A percentile compares a stretch with the other conserved stretches of the same genome.
phyloP scores from a whole-genome alignment of 2,329 filamentous ascomycete genomes.

The Fusarium ambrosium region DNA sequence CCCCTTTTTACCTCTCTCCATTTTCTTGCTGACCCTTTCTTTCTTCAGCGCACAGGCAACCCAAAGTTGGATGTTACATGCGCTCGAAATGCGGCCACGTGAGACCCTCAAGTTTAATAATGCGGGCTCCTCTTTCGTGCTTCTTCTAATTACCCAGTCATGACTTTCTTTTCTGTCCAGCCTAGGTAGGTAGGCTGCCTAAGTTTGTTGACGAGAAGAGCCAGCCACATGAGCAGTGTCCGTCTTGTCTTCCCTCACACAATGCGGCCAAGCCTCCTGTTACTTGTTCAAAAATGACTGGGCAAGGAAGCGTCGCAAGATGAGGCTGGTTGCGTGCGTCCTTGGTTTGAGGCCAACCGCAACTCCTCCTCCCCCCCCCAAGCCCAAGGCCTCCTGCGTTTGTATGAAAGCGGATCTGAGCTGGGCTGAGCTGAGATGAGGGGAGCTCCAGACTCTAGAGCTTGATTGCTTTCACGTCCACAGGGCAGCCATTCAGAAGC shows the following conservation, averaged over 20 bases:
- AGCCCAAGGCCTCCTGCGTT: not conserved
- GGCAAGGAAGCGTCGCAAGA: not conserved
- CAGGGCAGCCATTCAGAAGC: slow-evolving; percentile 8
- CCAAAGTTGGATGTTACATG: slow-evolving; percentile 28
- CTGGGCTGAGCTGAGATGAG: not conserved
- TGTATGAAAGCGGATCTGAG: slow-evolving; percentile 3
- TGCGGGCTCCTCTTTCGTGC: not conserved
- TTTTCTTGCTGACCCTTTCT: not conserved
- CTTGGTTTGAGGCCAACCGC: not conserved
- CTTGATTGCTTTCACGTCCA: not conserved
- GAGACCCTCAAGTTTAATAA: slow-evolving; percentile 29
- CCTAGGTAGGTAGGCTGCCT: not conserved
- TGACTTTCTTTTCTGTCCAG: not conserved
- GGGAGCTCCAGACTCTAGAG: not conserved
- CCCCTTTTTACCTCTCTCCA: not conserved
- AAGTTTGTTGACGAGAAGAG: not conserved
- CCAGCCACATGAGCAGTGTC: not conserved
- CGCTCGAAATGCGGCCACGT: slow-evolving; percentile 30
- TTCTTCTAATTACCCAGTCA: not conserved
- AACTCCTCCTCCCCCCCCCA: not conserved
- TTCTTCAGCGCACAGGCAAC: slow-evolving; percentile 28
- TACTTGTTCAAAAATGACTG: slow-evolving; percentile 2
- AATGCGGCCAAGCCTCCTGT: not conserved
- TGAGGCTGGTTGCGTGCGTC: slow-evolving; percentile 8
- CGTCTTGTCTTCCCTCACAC: not conserved